A percentile compares a stretch with the other conserved stretches of the same genome.
These are phyloP conservation scores for Taiozyma onychis DNA, from an alignment of 1,139 yeast genomes.

Conservation along the genomic window DNA sequence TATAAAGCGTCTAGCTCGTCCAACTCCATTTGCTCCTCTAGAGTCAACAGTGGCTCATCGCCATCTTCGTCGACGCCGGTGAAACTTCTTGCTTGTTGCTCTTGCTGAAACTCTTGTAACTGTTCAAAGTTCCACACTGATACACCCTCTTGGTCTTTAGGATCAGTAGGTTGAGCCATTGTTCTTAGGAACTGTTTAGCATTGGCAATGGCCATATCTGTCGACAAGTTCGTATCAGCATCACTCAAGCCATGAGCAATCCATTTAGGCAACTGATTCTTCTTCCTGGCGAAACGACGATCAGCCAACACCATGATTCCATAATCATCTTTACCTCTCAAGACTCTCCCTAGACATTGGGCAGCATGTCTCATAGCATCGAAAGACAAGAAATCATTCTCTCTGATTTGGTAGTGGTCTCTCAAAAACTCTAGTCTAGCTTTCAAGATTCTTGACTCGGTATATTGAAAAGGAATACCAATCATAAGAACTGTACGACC, in stretches of 20 bases:
- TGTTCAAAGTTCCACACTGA: conserved; percentile 88
- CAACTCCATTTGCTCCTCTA: conserved; percentile 21
- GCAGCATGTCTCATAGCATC: conserved; percentile 99
- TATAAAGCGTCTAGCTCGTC: conserved; percentile 7
- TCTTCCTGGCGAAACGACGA: conserved; percentile 81
- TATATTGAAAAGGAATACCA: conserved; percentile 98
- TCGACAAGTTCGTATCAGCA: conserved; percentile 86
- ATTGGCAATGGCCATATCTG: conserved; percentile 96
- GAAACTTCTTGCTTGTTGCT: conserved; percentile 29
- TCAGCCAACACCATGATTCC: conserved; percentile 99
- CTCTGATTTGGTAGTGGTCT: conserved; percentile 87
- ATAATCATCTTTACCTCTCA: conserved; percentile 96
- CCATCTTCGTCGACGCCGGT: conserved; percentile 18
- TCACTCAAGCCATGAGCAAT: conserved; percentile 88
- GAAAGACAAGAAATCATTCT: conserved; percentile 90
- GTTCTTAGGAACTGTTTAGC: conserved; percentile 89
- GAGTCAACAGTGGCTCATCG: conserved; percentile 21
- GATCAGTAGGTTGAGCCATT: conserved; percentile 90
- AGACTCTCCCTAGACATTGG: conserved; percentile 93
- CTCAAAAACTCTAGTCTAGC: conserved; percentile 91
- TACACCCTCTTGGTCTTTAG: conserved; percentile 89
- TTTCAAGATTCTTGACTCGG: conserved; percentile 91
- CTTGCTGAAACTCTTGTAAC: conserved; percentile 54
- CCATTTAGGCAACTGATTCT: conserved; percentile 92
- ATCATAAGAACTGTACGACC: conserved; percentile 98